Evolutionary conservation across 441 rosid species (phyloP), one percentile per base, ranked within the genome.

Genomic region (Gossypium laxum): DNA sequence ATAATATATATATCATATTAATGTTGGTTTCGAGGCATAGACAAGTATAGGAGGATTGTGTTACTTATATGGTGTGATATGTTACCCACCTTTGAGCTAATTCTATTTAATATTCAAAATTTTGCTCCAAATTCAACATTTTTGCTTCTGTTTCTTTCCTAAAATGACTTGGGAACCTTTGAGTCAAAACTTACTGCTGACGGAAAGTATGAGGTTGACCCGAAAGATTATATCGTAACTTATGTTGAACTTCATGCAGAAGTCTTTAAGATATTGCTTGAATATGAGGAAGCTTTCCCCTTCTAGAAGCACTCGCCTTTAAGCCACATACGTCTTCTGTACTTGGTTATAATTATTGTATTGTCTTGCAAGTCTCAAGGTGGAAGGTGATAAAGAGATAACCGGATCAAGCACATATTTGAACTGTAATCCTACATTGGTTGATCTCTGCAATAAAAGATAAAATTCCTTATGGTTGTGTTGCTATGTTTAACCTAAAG

Each of bases 111-210:
- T 43, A 30, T 67, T 24, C 30, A 51, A 55, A 66, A 24, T n/a
- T 15, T 19, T 50, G 21, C 7, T 43, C 24, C 41, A 28, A 15
- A 7, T 71, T 7, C 22, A 59, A 15, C 58, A 47, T 56, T 48
- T 54, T 32, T 47, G 50, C 48, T 1, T 22, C 11, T 48, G 8
- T 41, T 15, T 45, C 38, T 7, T 47, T 34, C 71, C 59, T 63
- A 73, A 73, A 70, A 57, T 57, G 65, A 70, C 67, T 24, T 62
- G 56, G 18, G 21, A 45, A 28, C 54, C 67, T 43, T 32, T 18
- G 24, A 52, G 58, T 57, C 52, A 34, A 51, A 14, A 26, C 32
- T 59, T 43, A 45, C 1, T 11, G 52, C 43, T 48, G 5, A 17
- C 38, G 61, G 59, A 19, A 57, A 61, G 26, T 68, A 3, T 24